phyloP scores from a whole-genome alignment of 148 eudicot genomes.

The Camellia sinensis region DNA sequence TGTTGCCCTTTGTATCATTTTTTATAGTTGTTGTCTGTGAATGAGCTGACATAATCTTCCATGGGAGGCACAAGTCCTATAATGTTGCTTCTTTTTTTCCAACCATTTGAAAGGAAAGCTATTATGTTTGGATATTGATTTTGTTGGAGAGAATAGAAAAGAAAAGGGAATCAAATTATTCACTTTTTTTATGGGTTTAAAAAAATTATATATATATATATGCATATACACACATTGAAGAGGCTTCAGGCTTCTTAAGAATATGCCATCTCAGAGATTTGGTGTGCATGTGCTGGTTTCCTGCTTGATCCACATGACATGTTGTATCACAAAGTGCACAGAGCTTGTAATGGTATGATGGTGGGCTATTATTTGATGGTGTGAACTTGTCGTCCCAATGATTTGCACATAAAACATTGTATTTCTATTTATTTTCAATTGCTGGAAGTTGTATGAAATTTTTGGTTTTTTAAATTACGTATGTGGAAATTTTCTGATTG shows the following conservation, averaged over 20 bases:
- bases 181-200: no score
- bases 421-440: background rate
- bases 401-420: background rate
- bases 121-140: no score
- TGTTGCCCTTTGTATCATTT: no score
- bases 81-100: background rate
- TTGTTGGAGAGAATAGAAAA: no score
- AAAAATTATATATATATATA: no score
- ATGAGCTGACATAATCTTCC: no score
- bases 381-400: background rate
- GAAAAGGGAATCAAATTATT: no score
- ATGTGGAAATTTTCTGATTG: background rate
- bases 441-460: background rate
- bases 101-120: background rate
- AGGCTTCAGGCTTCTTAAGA: slow-evolving; percentile 8
- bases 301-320: background rate
- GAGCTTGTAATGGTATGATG: background rate
- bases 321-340: background rate
- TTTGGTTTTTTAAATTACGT: background rate
- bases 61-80: background rate
- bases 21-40: no score
- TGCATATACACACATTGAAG: no score
- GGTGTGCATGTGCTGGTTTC: background rate
- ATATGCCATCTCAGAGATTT: background rate
- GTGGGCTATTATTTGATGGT: background rate